phyloP scores from a whole-genome alignment of 306 rosid genomes.

The Vigna reflexopilosa region DNA sequence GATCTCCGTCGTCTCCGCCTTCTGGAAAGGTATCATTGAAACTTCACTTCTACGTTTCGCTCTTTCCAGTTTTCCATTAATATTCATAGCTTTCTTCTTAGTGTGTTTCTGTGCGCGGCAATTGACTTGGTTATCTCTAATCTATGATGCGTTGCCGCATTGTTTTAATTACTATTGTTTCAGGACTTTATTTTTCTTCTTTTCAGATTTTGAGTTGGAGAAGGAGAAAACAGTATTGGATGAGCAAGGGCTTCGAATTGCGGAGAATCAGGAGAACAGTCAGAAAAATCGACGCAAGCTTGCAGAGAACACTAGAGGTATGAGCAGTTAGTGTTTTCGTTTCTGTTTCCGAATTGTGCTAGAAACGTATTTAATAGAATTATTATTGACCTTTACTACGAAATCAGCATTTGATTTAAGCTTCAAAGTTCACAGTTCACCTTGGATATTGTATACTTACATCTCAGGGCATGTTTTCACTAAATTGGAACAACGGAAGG shows the following conservation, averaged over 20 bases:
- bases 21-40: constrained; percentile 80
- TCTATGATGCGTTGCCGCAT: constrained; percentile 7
- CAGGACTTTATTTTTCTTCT: neutral
- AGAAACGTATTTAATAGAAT: neutral
- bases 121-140: neutral
- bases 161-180: constrained; percentile 25
- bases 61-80: neutral
- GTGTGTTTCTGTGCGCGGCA: neutral
- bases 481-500: neutral
- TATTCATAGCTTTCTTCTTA: neutral
- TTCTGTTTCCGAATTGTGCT: constrained; percentile 34
- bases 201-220: constrained; percentile 93
- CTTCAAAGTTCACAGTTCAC: neutral
- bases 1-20: constrained; percentile 69
- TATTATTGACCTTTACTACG: neutral
- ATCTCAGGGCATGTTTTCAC: neutral
- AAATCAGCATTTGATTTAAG: neutral
- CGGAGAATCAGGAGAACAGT: constrained; percentile 97
- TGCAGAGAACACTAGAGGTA: constrained; percentile 95
- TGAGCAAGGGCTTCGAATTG: constrained; percentile 94
- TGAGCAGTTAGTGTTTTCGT: constrained; percentile 18
- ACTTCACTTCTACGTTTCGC: constrained; percentile 11
- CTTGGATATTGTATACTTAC: constrained; percentile 2
- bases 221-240: constrained; percentile 86
- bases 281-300: constrained; percentile 97